phyloP scores from a whole-genome alignment of 441 rosid genomes.

The Manihot esculenta region DNA sequence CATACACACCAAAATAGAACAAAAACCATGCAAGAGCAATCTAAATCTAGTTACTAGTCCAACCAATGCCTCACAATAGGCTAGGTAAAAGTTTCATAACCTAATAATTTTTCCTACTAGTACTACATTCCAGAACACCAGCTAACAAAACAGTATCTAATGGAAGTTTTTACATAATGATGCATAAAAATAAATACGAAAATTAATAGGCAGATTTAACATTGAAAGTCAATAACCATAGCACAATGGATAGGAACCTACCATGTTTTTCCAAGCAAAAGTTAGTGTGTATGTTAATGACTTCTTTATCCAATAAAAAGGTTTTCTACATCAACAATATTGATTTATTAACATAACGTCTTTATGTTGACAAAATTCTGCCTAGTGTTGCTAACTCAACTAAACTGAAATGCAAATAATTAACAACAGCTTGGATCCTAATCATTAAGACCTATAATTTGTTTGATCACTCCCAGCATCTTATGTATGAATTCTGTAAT shows the following conservation, averaged over 20 bases:
- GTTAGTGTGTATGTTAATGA: too few species aligned
- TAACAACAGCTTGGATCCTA: neutral
- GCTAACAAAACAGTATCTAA: neutral
- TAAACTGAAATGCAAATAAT: neutral
- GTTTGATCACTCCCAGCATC: too few species aligned
- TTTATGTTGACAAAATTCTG: neutral
- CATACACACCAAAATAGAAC: neutral
- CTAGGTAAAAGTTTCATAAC: slow-evolving; percentile 4
- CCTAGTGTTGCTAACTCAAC: neutral
- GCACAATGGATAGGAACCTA: neutral
- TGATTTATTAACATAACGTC: neutral
- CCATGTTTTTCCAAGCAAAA: neutral
- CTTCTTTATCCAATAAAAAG: neutral
- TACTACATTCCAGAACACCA: neutral
- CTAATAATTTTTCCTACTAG: neutral
- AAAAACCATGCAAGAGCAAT: neutral
- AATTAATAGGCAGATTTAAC: neutral
- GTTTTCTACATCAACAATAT: too few species aligned
- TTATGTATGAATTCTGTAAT: neutral
- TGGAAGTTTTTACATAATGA: neutral
- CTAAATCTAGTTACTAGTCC: neutral
- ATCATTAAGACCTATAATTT: neutral
- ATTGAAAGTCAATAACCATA: neutral
- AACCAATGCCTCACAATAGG: too few species aligned
- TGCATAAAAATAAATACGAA: neutral